Conservation (phyloP, 768 basidiomycete genomes). For the Boletus barrowsii region DNA sequence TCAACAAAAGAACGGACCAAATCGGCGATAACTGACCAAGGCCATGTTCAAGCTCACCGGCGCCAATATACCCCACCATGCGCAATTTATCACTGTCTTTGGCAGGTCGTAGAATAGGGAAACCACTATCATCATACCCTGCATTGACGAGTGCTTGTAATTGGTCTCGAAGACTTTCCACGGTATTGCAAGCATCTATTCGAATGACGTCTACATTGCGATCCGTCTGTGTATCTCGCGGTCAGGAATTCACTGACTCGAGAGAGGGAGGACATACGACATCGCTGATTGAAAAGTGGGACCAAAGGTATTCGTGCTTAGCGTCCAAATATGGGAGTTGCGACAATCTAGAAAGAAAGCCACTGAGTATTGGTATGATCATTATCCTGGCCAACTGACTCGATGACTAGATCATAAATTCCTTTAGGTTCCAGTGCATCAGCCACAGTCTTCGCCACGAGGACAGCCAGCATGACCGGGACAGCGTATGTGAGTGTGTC, state of each 20-base stretch:
- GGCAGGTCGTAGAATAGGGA: slow-evolving; percentile 73
- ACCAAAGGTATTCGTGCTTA: slow-evolving; percentile 91
- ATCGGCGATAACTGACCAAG: slow-evolving; percentile 52
- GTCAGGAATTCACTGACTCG: not conserved
- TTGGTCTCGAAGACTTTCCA: slow-evolving; percentile 68
- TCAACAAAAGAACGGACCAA: not conserved
- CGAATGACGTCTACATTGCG: slow-evolving; percentile 67
- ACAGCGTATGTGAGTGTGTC: slow-evolving; percentile 90
- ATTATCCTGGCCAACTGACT: slow-evolving; percentile 36
- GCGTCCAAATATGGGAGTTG: slow-evolving; percentile 91
- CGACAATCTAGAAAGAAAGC: slow-evolving; percentile 46
- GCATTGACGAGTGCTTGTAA: slow-evolving; percentile 54
- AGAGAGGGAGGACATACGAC: slow-evolving; percentile 52
- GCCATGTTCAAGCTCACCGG: slow-evolving; percentile 92
- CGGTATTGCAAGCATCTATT: slow-evolving; percentile 72
- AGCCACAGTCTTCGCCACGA: slow-evolving; percentile 50
- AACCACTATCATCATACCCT: slow-evolving; percentile 76
- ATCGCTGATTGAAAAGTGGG: slow-evolving; percentile 66
- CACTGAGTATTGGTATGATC: not conserved
- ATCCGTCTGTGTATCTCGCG: slow-evolving; percentile 49
- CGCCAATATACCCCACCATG: slow-evolving; percentile 87
- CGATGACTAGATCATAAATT: slow-evolving; percentile 96
- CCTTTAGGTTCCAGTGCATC: slow-evolving; percentile 62
- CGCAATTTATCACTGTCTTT: slow-evolving; percentile 45
- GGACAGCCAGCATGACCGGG: slow-evolving; percentile 83